Evolutionary conservation across 176 grass and related monocot species (phyloP), one percentile per base, ranked within the genome.

Genomic region (Phragmites australis): DNA sequence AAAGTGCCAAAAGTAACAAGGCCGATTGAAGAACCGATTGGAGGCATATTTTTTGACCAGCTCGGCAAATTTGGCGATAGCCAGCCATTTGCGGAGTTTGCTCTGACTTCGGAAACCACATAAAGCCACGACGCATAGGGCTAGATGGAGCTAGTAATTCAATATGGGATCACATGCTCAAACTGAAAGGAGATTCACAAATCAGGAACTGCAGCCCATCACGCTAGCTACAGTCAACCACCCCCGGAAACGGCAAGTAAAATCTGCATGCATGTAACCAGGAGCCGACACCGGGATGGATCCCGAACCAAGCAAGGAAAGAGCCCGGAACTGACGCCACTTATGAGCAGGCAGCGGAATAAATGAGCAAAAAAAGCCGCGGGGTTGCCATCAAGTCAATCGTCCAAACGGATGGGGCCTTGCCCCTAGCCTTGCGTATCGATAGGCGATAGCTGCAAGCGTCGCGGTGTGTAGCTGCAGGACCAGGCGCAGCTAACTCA

Each of bases 301-400:
- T 11, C 5, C 26, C 6, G 0, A 6, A 39, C 18, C 40, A 29
- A 31, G 77, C 68, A 29, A 67, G 43, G 54, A 40, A 42, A 53
- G 65, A 25, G 19, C 59, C 59, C 5, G 32, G 19, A 27, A 57
- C 77, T 7, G 77, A 37, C 45, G 23, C 84, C 59, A 7, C 46
- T 34, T 54, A 54, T 57, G 46, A 11, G 41, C 54, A 43, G 79
- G 79, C 72, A 72, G 16, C 47, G 74, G 64, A 66, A 78, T 88
- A 27, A 88, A 88, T 67, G 86, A 83, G 80, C 66, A 18, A 54
- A 88, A 34, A 75, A 37, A 25, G 52, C 74, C 59, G 45, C 50
- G 68, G 65, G 50, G 30, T 44, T 21, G 87, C 81, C 17, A 74
- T 72, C 74, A 73, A 67, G 81, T 44, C 68, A 68, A 66, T 79